Evolutionary conservation across 2,329 filamentous ascomycete genomes (phyloP).

Genomic region (Helminthosporium solani): DNA sequence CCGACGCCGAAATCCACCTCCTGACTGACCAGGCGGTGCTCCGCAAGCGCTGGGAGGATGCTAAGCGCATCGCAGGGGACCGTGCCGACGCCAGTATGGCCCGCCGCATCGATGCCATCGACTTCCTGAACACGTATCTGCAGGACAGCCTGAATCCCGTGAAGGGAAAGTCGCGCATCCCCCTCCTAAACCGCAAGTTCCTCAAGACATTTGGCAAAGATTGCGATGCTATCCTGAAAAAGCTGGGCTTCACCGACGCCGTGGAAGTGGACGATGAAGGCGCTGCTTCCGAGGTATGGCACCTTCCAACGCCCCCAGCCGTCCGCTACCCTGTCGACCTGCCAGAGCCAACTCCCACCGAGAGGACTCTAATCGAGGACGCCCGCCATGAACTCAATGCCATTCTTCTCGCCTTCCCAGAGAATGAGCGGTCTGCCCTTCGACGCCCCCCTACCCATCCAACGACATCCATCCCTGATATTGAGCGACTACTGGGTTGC

Average conservation of each 20-base stretch:
- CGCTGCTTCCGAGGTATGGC: constrained; percentile 28
- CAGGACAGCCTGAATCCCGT: constrained; percentile 56
- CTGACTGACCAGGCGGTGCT: constrained; percentile 57
- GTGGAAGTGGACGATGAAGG: constrained; percentile 33
- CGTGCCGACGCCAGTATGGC: constrained; percentile 56
- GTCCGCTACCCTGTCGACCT: constrained; percentile 18
- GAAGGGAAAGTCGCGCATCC: constrained; percentile 56
- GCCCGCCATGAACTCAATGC: constrained; percentile 58
- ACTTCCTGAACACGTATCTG: constrained; percentile 61
- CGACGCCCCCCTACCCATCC: constrained; percentile 35
- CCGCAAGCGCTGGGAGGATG: constrained; percentile 54
- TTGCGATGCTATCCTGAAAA: constrained; percentile 59
- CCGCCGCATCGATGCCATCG: constrained; percentile 55
- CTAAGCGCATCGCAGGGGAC: constrained; percentile 53
- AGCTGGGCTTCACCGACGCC: constrained; percentile 56
- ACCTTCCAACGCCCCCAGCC: constrained; percentile 32
- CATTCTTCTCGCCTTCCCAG: constrained; percentile 48
- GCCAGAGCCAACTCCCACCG: constrained; percentile 10
- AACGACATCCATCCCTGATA: constrained; percentile 40
- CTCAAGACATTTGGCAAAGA: constrained; percentile 63
- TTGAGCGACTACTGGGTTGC: constrained; percentile 43
- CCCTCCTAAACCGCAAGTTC: constrained; percentile 63
- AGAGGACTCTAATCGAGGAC: constrained; percentile 54
- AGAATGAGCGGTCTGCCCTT: constrained; percentile 28
- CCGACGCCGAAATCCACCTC: constrained; percentile 49